These are phyloP conservation scores for Neltuma alba DNA, from an alignment of 306 rosid species.

Conservation along the genomic window DNA sequence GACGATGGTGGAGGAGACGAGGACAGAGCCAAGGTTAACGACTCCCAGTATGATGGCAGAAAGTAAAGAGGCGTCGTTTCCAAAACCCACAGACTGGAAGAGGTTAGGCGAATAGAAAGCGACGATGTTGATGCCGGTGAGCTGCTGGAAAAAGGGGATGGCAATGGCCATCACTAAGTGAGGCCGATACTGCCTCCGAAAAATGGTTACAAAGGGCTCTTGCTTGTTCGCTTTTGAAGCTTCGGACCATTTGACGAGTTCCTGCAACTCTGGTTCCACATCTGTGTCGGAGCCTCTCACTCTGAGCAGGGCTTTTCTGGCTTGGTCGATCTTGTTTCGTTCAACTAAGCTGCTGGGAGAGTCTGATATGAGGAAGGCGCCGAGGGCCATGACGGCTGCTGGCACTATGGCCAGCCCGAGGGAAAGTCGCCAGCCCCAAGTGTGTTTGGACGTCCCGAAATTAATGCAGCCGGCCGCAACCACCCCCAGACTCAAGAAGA, in stretches of 20 bases:
- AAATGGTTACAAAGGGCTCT: slow-evolving; percentile 56
- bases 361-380: slow-evolving; percentile 55
- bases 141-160: slow-evolving; percentile 61
- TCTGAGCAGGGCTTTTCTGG: slow-evolving; percentile 42
- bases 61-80: slow-evolving; percentile 55
- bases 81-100: slow-evolving; percentile 71
- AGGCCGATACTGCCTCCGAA: slow-evolving; percentile 63
- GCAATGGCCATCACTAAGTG: slow-evolving; percentile 59
- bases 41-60: slow-evolving; percentile 58
- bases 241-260: slow-evolving; percentile 35
- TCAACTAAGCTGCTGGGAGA: slow-evolving; percentile 61
- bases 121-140: slow-evolving; percentile 66
- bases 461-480: slow-evolving; percentile 49
- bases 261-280: slow-evolving; percentile 49
- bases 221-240: slow-evolving; percentile 33
- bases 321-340: slow-evolving; percentile 47
- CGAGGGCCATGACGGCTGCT: slow-evolving; percentile 45
- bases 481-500: slow-evolving; percentile 58
- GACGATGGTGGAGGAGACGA: slow-evolving; percentile 51
- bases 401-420: slow-evolving; percentile 63
- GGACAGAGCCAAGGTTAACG: slow-evolving; percentile 54
- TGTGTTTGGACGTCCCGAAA: slow-evolving; percentile 43
- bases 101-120: slow-evolving; percentile 76
- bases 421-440: slow-evolving; percentile 60
- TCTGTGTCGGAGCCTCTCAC: slow-evolving; percentile 40